A percentile compares a stretch with the other conserved stretches of the same genome.
phyloP scores from a whole-genome alignment of 2,329 filamentous ascomycete species.

The Tolypocladium guangdongense region DNA sequence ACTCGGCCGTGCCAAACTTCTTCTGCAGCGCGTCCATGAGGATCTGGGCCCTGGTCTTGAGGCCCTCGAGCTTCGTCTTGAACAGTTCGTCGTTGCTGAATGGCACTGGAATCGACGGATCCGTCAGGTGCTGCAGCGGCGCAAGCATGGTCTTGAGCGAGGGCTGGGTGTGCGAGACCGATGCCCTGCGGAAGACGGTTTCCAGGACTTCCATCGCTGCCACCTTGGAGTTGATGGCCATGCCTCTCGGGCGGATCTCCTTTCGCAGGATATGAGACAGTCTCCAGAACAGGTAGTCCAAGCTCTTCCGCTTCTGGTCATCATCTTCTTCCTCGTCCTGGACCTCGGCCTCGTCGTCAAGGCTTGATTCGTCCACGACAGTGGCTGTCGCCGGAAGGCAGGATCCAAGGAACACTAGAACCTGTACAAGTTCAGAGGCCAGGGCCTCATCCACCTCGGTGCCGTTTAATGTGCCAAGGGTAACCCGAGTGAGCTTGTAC shows the following conservation, averaged over 20 bases:
- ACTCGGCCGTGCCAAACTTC: slow-evolving; percentile 71
- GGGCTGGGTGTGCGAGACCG: slow-evolving; percentile 43
- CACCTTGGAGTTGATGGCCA: slow-evolving; percentile 61
- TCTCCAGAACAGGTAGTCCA: slow-evolving; percentile 69
- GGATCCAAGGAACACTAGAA: slow-evolving; percentile 70
- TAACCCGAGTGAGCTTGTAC: slow-evolving; percentile 41
- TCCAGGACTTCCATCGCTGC: slow-evolving; percentile 66
- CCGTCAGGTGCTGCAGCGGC: slow-evolving; percentile 71
- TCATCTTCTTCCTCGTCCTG: slow-evolving; percentile 33
- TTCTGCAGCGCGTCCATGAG: slow-evolving; percentile 75
- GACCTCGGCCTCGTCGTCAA: slow-evolving; percentile 31
- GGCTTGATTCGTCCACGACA: slow-evolving; percentile 27
- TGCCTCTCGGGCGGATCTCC: slow-evolving; percentile 53
- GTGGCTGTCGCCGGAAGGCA: slow-evolving; percentile 29
- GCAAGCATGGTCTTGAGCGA: slow-evolving; percentile 51
- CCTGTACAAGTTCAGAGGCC: slow-evolving; percentile 68
- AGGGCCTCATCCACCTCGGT: slow-evolving; percentile 59
- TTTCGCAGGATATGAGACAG: slow-evolving; percentile 70
- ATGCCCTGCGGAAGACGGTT: slow-evolving; percentile 53
- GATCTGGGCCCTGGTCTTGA: slow-evolving; percentile 64
- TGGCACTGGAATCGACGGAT: slow-evolving; percentile 61
- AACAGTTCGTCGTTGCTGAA: slow-evolving; percentile 62
- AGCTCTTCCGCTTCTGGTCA: slow-evolving; percentile 27
- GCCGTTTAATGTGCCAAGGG: slow-evolving; percentile 45
- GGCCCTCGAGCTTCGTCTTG: slow-evolving; percentile 54